Evolutionary conservation across 495 filamentous ascomycete genomes (phyloP).

Genomic region (Penicillium psychrofluorescens): DNA sequence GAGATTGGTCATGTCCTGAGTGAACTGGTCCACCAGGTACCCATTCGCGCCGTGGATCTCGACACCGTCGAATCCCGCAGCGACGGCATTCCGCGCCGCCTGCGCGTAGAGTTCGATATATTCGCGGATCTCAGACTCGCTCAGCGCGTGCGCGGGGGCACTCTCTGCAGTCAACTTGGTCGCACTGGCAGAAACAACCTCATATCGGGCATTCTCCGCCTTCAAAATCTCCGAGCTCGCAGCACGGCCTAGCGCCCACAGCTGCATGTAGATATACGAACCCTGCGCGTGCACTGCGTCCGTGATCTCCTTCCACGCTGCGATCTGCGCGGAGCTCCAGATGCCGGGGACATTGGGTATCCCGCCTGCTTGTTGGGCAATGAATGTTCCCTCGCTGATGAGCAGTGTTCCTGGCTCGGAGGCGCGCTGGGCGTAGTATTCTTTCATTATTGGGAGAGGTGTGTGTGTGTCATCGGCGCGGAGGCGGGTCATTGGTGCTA

Average conservation of each 20-base stretch:
- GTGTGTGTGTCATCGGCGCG: constrained; percentile 36
- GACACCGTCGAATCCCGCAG: constrained; percentile 70
- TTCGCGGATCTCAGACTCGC: constrained; percentile 47
- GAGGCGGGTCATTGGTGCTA: constrained; percentile 46
- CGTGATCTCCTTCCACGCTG: constrained; percentile 54
- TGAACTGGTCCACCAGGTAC: constrained; percentile 71
- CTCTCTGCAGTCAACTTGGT: constrained; percentile 27
- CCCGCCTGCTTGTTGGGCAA: constrained; percentile 46
- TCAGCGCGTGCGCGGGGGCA: constrained; percentile 41
- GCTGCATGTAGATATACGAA: constrained; percentile 56
- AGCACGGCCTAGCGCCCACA: constrained; percentile 62
- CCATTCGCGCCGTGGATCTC: constrained; percentile 72
- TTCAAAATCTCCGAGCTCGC: constrained; percentile 30
- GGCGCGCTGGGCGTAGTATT: constrained; percentile 48
- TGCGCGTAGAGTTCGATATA: constrained; percentile 50
- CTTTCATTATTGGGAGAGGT: constrained; percentile 32
- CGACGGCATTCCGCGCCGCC: constrained; percentile 56
- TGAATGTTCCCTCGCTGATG: constrained; percentile 56
- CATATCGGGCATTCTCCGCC: constrained; percentile 19
- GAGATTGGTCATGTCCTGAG: constrained; percentile 53
- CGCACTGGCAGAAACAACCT: constrained; percentile 44
- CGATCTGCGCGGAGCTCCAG: constrained; percentile 52
- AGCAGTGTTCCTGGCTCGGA: constrained; percentile 42
- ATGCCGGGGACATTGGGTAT: constrained; percentile 57
- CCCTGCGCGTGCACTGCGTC: constrained; percentile 60